Percentiles rank a stretch among this genome's conserved stretches.
These are phyloP conservation scores for Barnettozyma wickerhamii DNA, from an alignment of 805 yeast species.

Conservation along the genomic window DNA sequence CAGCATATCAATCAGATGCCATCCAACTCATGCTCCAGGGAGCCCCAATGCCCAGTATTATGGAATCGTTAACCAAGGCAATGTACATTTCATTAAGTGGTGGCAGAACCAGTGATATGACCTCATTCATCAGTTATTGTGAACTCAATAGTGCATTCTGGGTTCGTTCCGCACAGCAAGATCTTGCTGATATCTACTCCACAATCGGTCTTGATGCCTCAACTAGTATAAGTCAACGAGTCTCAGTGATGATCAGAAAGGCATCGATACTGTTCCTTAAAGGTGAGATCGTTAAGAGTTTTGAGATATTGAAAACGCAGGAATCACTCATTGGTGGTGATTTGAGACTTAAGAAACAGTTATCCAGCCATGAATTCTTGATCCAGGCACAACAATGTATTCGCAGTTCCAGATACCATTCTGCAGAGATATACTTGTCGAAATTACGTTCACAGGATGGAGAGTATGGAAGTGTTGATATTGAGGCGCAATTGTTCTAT, in stretches of 20 bases:
- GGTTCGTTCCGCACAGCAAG: constrained; percentile 47
- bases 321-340: constrained; percentile 12
- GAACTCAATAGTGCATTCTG: constrained; percentile 43
- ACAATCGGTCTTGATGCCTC: constrained; percentile 42
- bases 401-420: constrained; percentile 22
- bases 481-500: constrained; percentile 26
- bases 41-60: constrained; percentile 36
- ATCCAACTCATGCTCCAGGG: constrained; percentile 50
- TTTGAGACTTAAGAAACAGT: constrained; percentile 31
- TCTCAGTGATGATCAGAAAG: constrained; percentile 36
- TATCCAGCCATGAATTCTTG: constrained; percentile 38
- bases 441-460: constrained; percentile 20
- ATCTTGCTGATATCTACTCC: constrained; percentile 43
- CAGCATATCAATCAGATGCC: constrained; percentile 65
- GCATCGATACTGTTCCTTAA: constrained; percentile 32
- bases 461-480: constrained; percentile 23
- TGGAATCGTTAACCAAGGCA: constrained; percentile 57
- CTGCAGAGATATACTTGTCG: constrained; percentile 23
- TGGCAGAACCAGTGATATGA: constrained; percentile 29
- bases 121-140: constrained; percentile 40
- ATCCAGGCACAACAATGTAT: constrained; percentile 32
- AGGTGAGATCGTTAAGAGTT: constrained; percentile 40
- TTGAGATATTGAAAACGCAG: constrained; percentile 34
- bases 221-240: constrained; percentile 33
- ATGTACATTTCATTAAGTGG: constrained; percentile 46